Evolutionary conservation across 345 rosid genomes (phyloP), one percentile per base, ranked within the genome.

Genomic region (Leavenworthia alabamica): DNA sequence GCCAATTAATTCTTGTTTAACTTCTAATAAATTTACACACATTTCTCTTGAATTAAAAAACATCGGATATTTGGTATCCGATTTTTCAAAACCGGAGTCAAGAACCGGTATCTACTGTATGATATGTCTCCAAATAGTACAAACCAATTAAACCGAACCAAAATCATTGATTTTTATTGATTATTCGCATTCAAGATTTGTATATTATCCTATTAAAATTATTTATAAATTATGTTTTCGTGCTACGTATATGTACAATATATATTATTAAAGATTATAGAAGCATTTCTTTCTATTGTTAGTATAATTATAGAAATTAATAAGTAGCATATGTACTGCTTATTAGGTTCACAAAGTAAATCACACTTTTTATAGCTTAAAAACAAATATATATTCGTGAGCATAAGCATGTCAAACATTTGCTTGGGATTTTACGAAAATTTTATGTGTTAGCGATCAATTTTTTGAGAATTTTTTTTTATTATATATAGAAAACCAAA

Each of bases 11-110:
- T 71, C 17, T 19, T 3, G 51, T 42, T 48, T 17, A 13, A 4
- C 33, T 33, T 60, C 67, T 52, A 6, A 52, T 52, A 60, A 60
- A 26, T 44, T 53, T 42, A 69, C 52, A 62, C 49, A 70, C 45
- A 53, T 62, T 29, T 28, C 56, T 61, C 56, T 45, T 15, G 19
- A 45, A n/a, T n/a, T n/a, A 17, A 37, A n/a, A n/a, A 37, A 37
- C 42, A n/a, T 37, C 42, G 42, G 15, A n/a, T 37, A 37, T 13
- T 6, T 5, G 8, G 17, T 13, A 37, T 13, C 7, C 42, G 42
- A 37, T 37, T 37, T 37, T 1, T 37, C 42, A 37, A 37, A 5
- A 13, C 17, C 17, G 42, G 42, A 37, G 41, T 37, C 41, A 6
- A 37, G 41, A 37, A 8, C 41, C 41, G 14, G n/a, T 4, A 14